These are phyloP conservation scores for Anastatica hierochuntica DNA, from an alignment of 345 rosid genomes.

Conservation along the genomic window DNA sequence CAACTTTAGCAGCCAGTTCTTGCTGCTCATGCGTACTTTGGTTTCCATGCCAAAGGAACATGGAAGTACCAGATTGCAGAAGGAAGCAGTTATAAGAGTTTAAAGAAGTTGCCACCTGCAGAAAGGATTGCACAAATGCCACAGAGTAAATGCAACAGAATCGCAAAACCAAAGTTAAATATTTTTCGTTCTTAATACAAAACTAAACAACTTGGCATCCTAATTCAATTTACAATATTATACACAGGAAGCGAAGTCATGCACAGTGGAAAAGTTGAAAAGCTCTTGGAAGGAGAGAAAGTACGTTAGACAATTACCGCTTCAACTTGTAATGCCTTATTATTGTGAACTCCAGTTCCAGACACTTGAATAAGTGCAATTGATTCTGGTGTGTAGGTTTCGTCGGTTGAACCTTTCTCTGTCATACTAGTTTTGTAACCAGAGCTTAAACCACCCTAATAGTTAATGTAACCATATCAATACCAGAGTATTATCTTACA, in stretches of 20 bases:
- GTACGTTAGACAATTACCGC: constrained; percentile 36
- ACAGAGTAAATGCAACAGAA: too few relatives aligned
- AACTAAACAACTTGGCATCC: not conserved
- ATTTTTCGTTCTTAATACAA: too few relatives aligned
- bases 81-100: constrained; percentile 82
- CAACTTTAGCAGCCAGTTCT: constrained; percentile 72
- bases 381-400: constrained; percentile 56
- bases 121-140: not conserved
- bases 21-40: constrained; percentile 89
- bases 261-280: not conserved
- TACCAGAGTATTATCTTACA: constrained; percentile 5
- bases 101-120: constrained; percentile 75
- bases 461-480: constrained; percentile 16
- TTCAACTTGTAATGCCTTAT: constrained; percentile 75
- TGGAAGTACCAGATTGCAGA: constrained; percentile 90
- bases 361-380: constrained; percentile 77
- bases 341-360: constrained; percentile 70
- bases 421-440: constrained; percentile 64
- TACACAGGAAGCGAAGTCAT: not conserved
- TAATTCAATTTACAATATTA: not conserved
- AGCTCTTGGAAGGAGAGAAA: not conserved
- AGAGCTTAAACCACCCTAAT: constrained; percentile 89
- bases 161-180: too few relatives aligned
- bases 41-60: constrained; percentile 92
- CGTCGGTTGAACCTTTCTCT: constrained; percentile 59